Evolutionary conservation across 148 eudicot species (phyloP).

Genomic region (Pouteria glomerata): DNA sequence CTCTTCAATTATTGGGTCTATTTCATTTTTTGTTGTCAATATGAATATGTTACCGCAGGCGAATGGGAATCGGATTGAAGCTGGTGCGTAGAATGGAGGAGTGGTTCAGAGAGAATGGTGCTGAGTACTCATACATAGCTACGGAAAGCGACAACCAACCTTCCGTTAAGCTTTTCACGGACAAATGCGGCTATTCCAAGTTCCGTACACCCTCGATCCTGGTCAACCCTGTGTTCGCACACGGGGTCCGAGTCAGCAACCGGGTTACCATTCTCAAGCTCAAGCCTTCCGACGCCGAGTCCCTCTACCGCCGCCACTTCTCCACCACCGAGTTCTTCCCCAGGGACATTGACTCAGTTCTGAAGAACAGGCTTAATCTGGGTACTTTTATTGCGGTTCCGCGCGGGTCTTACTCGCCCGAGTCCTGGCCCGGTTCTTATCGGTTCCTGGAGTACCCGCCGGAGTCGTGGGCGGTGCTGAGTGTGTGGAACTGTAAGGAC

Average conservation of each 20-base stretch:
- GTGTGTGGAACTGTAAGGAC: constrained; percentile 80
- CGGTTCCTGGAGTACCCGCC: constrained; percentile 47
- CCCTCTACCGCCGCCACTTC: constrained; percentile 68
- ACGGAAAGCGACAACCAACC: constrained; percentile 78
- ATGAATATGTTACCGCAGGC: constrained; percentile 35
- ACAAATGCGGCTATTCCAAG: constrained; percentile 76
- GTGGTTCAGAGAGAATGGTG: constrained; percentile 75
- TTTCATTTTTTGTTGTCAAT: no score
- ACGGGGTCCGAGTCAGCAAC: constrained; percentile 33
- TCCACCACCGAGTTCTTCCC: constrained; percentile 89
- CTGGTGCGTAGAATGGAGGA: constrained; percentile 62
- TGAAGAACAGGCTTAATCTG: constrained; percentile 49
- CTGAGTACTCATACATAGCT: constrained; percentile 78
- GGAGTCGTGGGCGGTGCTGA: constrained; percentile 77
- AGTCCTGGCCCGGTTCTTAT: constrained; percentile 34
- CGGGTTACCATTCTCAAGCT: constrained; percentile 45
- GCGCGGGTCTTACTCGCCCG: constrained; percentile 19
- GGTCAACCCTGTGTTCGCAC: constrained; percentile 89
- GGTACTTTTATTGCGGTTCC: constrained; percentile 79
- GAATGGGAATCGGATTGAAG: constrained; percentile 75
- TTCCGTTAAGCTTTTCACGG: constrained; percentile 65
- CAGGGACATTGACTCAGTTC: constrained; percentile 64
- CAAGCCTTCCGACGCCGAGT: constrained; percentile 55
- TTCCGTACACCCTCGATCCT: constrained; percentile 85
- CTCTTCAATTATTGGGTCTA: no score